Evolutionary conservation across 2,329 filamentous ascomycete genomes (phyloP).

Genomic region (Xylariaceae sp.): DNA sequence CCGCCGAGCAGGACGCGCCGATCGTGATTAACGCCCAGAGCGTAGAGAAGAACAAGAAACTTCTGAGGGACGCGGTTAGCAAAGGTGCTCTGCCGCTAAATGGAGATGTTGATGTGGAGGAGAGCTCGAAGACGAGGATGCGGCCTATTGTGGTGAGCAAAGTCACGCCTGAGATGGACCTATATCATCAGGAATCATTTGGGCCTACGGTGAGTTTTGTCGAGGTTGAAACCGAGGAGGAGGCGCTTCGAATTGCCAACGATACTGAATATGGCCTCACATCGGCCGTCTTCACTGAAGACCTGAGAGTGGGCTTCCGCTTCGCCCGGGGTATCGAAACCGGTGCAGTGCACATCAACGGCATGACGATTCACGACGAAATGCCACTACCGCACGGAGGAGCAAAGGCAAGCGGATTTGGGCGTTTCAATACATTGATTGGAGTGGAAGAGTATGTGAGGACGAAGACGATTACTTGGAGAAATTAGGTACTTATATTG

Average conservation of each 20-base stretch:
- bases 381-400: conserved; percentile 46
- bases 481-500: conserved; percentile 19
- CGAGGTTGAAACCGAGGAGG: conserved; percentile 61
- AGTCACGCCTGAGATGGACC: conserved; percentile 66
- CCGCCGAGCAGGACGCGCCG: conserved; percentile 30
- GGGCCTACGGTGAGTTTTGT: conserved; percentile 66
- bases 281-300: conserved; percentile 65
- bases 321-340: conserved; percentile 58
- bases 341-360: conserved; percentile 53
- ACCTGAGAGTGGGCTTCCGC: conserved; percentile 55
- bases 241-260: conserved; percentile 67
- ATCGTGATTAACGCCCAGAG: conserved; percentile 34
- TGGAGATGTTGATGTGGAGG: conserved; percentile 46
- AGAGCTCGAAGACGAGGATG: conserved; percentile 47
- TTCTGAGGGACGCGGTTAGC: conserved; percentile 57
- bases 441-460: conserved; percentile 38
- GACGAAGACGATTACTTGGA: conserved; percentile 40
- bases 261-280: conserved; percentile 71
- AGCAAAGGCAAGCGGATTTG: conserved; percentile 46
- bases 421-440: conserved; percentile 41
- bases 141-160: conserved; percentile 62
- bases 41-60: conserved; percentile 38
- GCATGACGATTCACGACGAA: conserved; percentile 48
- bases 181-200: conserved; percentile 68
- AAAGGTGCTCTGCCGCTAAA: conserved; percentile 61